Conservation (phyloP, 164 flowering plant genomes). For the Platanus orientalis region DNA sequence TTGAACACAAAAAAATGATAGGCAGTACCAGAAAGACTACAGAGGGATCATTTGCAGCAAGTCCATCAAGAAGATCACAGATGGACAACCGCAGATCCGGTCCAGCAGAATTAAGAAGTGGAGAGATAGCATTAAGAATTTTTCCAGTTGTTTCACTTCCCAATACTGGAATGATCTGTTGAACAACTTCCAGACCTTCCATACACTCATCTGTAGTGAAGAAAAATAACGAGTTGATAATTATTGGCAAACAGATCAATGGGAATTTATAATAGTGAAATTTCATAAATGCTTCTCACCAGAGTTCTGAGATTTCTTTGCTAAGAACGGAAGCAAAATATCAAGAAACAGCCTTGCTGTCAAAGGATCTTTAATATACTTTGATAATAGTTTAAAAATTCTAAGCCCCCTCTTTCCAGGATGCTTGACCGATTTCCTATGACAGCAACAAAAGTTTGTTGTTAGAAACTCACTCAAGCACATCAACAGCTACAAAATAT, state of each 20-base stretch:
- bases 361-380: conserved; percentile 46
- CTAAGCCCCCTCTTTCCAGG: conserved; percentile 53
- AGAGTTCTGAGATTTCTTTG: conserved; percentile 34
- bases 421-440: conserved; percentile 47
- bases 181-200: conserved; percentile 54
- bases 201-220: conserved; percentile 46
- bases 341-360: conserved; percentile 55
- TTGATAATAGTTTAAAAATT: conserved; percentile 56
- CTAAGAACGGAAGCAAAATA: conserved; percentile 58
- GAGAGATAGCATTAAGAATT: conserved; percentile 52
- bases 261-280: conserved; percentile 1
- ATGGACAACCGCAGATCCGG: conserved; percentile 43
- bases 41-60: conserved; percentile 55
- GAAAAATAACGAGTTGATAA: conserved; percentile 1
- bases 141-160: conserved; percentile 33
- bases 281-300: conserved; percentile 35
- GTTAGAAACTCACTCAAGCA: neutral
- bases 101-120: conserved; percentile 56
- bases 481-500: neutral
- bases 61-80: conserved; percentile 59
- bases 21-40: conserved; percentile 52
- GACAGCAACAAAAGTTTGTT: neutral
- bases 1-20: conserved; percentile 6
- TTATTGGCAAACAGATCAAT: neutral
- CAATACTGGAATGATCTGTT: conserved; percentile 40